A percentile compares a stretch with the other conserved stretches of the same genome.
These are phyloP conservation scores for Stachybotrys chartarum DNA, from an alignment of 2,329 filamentous ascomycete genomes.

Conservation along the genomic window DNA sequence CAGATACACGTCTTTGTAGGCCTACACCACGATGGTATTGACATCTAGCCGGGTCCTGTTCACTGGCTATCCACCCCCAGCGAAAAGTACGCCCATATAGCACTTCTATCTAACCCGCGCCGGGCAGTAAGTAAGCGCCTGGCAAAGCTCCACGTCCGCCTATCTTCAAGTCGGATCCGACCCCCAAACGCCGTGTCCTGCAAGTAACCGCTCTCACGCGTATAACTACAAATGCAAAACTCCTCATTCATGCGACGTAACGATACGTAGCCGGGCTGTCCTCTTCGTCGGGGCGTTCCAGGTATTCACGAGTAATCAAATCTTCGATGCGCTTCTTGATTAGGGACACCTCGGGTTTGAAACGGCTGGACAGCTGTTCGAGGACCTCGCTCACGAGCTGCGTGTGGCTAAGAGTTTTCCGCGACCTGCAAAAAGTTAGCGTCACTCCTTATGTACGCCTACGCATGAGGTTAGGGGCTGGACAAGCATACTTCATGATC, in stretches of 20 bases:
- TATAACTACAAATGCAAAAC: constrained; percentile 9
- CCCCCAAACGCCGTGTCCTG: background rate
- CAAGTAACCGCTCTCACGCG: background rate
- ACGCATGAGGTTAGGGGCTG: background rate
- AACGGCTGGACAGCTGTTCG: constrained; percentile 58
- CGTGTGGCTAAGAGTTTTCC: constrained; percentile 63
- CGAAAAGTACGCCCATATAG: background rate
- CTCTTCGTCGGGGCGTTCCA: constrained; percentile 63
- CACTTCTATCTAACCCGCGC: background rate
- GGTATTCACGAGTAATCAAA: constrained; percentile 68
- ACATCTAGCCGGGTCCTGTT: background rate
- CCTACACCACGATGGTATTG: too few species aligned
- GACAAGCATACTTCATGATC: constrained; percentile 70
- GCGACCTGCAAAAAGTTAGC: constrained; percentile 48
- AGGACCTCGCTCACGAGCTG: constrained; percentile 67
- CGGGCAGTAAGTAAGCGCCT: background rate
- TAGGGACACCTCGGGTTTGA: constrained; percentile 69
- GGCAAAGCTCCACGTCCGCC: background rate
- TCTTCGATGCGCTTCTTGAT: constrained; percentile 79
- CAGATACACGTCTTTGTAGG: too few species aligned
- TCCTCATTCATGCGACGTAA: constrained; percentile 53
- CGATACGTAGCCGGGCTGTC: constrained; percentile 60
- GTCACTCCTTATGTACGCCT: background rate
- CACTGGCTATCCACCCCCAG: background rate
- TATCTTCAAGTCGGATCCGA: background rate